A percentile compares a stretch with the other conserved stretches of the same genome.
Conservation (phyloP, 305 asterid genomes). For the Ajuga reptans region DNA sequence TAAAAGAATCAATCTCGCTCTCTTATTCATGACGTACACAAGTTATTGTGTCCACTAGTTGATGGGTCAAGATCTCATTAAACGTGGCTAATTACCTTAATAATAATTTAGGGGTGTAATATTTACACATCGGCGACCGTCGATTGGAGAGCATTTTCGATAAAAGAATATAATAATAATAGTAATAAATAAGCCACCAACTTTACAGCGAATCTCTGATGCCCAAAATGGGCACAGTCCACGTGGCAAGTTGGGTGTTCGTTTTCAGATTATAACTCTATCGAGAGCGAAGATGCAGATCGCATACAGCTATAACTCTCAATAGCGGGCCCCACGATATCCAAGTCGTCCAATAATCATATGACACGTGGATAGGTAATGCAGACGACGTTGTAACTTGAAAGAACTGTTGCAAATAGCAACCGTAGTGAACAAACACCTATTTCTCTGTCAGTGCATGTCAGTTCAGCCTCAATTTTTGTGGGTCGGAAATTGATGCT, state of each 20-base stretch:
- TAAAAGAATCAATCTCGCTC: too few species aligned
- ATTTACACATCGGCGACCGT: too few species aligned
- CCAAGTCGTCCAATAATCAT: not conserved
- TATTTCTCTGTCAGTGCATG: constrained; percentile 21
- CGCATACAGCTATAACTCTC: constrained; percentile 24
- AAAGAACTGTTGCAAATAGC: constrained; percentile 14
- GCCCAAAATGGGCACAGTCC: not conserved
- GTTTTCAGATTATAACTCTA: constrained; percentile 25
- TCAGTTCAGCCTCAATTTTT: not conserved
- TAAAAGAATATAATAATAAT: not conserved
- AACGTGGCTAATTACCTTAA: too few species aligned
- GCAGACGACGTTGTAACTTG: constrained; percentile 21
- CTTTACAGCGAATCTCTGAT: constrained; percentile 20
- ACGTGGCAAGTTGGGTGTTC: constrained; percentile 35
- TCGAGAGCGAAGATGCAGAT: constrained; percentile 27
- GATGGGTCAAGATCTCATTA: too few species aligned
- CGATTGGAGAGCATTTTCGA: too few species aligned
- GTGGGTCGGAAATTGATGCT: not conserved
- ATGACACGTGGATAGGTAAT: constrained; percentile 19
- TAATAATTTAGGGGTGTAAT: too few species aligned
- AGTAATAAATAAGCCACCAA: not conserved
- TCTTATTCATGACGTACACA: too few species aligned
- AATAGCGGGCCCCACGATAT: constrained; percentile 28
- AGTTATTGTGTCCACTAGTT: too few species aligned
- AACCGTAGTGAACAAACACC: constrained; percentile 15